Evolutionary conservation across 768 basidiomycete species (phyloP).

Genomic region (Rhodotorula taiwanensis): DNA sequence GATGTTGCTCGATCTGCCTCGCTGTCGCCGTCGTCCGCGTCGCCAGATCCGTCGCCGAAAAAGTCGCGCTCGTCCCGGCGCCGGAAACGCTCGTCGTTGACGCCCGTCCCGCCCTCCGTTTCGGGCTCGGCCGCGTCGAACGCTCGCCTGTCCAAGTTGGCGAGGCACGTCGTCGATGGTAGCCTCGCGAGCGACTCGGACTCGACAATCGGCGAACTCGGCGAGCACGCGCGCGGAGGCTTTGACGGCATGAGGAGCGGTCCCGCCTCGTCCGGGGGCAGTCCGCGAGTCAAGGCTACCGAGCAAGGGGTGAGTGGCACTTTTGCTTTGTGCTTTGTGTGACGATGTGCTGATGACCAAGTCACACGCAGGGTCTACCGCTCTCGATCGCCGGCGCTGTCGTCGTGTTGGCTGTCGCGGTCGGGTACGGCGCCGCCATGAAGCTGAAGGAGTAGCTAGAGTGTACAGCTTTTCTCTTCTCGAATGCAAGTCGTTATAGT

Average conservation of each 20-base stretch:
- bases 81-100: slow-evolving; percentile 12
- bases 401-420: slow-evolving; percentile 38
- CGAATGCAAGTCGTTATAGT: too few relatives aligned
- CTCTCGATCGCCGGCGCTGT: slow-evolving; percentile 36
- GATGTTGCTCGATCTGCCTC: too few relatives aligned
- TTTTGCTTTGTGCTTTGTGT: too few relatives aligned
- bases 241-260: background rate
- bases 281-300: too few relatives aligned
- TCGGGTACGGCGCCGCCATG: slow-evolving; percentile 25
- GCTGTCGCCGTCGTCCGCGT: too few relatives aligned
- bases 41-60: too few relatives aligned
- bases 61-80: slow-evolving; percentile 11
- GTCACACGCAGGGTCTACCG: slow-evolving; percentile 23
- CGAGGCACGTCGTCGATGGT: too few relatives aligned
- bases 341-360: too few relatives aligned
- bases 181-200: slow-evolving; percentile 29
- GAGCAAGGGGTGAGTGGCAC: too few relatives aligned
- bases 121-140: slow-evolving; percentile 4
- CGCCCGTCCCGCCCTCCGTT: background rate
- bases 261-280: background rate
- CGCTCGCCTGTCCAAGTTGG: too few relatives aligned
- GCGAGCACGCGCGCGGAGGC: too few relatives aligned
- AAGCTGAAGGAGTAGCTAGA: slow-evolving; percentile 33
- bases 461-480: too few relatives aligned
- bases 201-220: slow-evolving; percentile 31